Percentiles rank a stretch among this genome's conserved stretches.
These are phyloP conservation scores for Thuja plicata DNA, from an alignment of 83 land plant genomes.

Conservation along the genomic window DNA sequence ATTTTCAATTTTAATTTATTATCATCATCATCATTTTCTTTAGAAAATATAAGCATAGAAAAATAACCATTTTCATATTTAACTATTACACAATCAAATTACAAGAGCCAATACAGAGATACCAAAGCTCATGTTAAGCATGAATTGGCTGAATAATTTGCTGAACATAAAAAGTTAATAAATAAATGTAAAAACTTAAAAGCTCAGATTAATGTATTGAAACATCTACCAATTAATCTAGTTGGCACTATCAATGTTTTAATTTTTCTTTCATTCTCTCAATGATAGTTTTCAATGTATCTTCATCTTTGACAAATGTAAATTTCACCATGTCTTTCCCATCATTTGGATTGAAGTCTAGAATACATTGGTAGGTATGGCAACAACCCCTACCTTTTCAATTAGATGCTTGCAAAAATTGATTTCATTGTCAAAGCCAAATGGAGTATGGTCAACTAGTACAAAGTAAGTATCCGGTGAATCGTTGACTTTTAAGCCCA, in stretches of 20 bases:
- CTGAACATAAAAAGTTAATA: background rate
- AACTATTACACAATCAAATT: background rate
- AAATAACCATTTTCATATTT: background rate
- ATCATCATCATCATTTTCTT: background rate
- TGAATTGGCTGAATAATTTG: background rate
- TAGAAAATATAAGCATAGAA: background rate
- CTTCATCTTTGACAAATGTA: constrained; percentile 96
- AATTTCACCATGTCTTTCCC: constrained; percentile 94
- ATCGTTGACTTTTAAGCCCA: constrained; percentile 84
- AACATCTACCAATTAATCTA: background rate
- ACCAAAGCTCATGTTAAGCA: background rate
- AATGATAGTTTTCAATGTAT: constrained; percentile 67
- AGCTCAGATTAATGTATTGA: background rate
- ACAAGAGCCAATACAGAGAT: background rate
- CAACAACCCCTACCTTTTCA: constrained; percentile 94
- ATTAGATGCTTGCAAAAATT: constrained; percentile 91
- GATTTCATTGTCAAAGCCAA: constrained; percentile 80
- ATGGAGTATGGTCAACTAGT: constrained; percentile 94
- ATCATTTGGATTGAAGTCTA: constrained; percentile 83
- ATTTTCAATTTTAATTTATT: background rate
- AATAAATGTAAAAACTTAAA: background rate
- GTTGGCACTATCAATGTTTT: background rate
- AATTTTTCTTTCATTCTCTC: constrained; percentile 59
- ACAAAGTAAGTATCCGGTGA: constrained; percentile 98
- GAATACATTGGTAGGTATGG: constrained; percentile 97